These are phyloP conservation scores for Brasilioporus rufonigricans DNA, from an alignment of 768 basidiomycete species.

Conservation along the genomic window DNA sequence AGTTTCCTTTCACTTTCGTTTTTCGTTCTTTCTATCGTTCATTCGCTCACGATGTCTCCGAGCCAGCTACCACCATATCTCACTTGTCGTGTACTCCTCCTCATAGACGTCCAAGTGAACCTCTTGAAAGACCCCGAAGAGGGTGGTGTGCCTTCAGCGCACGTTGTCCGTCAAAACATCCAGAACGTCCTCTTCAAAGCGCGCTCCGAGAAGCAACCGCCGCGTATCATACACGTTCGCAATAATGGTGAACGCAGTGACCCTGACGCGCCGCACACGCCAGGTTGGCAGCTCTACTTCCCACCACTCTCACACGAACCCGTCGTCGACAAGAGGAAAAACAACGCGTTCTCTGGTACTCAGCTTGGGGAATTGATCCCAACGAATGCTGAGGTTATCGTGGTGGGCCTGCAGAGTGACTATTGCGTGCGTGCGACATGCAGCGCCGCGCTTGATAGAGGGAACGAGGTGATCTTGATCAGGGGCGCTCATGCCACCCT, in stretches of 20 bases:
- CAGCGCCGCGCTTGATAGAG: slow-evolving; percentile 56
- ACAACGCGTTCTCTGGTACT: slow-evolving; percentile 68
- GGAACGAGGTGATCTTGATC: slow-evolving; percentile 65
- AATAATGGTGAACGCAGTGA: slow-evolving; percentile 63
- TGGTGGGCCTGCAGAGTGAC: slow-evolving; percentile 69
- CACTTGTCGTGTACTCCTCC: slow-evolving; percentile 48
- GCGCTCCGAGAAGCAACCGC: slow-evolving; percentile 45
- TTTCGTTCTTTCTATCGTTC: background rate
- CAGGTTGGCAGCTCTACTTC: slow-evolving; percentile 64
- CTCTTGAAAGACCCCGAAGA: slow-evolving; percentile 46
- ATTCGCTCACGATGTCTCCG: slow-evolving; percentile 16
- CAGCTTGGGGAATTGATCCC: slow-evolving; percentile 48
- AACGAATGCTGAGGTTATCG: slow-evolving; percentile 56
- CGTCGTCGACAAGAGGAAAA: slow-evolving; percentile 65
- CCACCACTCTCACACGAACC: slow-evolving; percentile 48
- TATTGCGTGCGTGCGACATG: slow-evolving; percentile 59
- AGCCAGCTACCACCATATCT: slow-evolving; percentile 17
- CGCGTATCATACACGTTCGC: slow-evolving; percentile 65
- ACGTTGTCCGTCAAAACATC: slow-evolving; percentile 46
- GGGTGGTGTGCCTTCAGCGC: slow-evolving; percentile 53
- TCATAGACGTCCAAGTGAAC: slow-evolving; percentile 55
- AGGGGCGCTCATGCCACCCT: slow-evolving; percentile 65
- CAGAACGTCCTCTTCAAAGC: slow-evolving; percentile 47
- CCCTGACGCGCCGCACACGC: slow-evolving; percentile 51
- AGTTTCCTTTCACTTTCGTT: background rate